A percentile compares a stretch with the other conserved stretches of the same genome.
These are phyloP conservation scores for Sarocladium oryzae DNA, from an alignment of 2,329 filamentous ascomycete genomes.

Conservation along the genomic window DNA sequence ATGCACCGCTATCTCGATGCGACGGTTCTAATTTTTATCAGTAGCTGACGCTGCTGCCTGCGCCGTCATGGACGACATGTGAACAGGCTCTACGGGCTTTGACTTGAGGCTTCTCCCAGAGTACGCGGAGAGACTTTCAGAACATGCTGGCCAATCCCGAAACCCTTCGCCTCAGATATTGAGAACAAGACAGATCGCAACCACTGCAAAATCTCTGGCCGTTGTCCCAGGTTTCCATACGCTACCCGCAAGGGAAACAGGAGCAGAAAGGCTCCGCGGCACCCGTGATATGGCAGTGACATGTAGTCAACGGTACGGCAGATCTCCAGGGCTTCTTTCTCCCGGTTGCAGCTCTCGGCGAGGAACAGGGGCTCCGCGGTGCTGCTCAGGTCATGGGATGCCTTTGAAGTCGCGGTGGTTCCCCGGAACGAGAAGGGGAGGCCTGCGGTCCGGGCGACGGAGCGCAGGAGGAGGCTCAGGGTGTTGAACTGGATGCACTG, in stretches of 20 bases:
- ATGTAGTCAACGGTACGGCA: slow-evolving; percentile 1
- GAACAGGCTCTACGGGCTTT: too few relatives aligned
- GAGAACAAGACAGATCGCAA: background rate
- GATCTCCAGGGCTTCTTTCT: background rate
- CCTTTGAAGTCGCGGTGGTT: background rate
- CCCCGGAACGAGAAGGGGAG: background rate
- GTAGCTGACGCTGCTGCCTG: too few relatives aligned
- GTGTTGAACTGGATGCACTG: background rate
- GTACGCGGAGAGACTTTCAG: background rate
- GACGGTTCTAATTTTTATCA: too few relatives aligned
- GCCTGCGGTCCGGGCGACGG: background rate
- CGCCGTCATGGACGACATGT: too few relatives aligned
- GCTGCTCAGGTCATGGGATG: background rate
- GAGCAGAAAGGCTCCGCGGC: background rate
- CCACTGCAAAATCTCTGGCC: background rate
- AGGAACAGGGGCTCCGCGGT: background rate
- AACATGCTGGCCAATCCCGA: background rate
- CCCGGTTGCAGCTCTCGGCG: background rate
- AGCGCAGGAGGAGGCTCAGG: background rate
- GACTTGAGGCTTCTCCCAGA: too few relatives aligned
- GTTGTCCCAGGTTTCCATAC: background rate
- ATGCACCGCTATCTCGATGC: too few relatives aligned
- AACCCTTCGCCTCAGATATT: background rate
- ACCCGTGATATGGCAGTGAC: background rate
- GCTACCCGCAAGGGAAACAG: slow-evolving; percentile 2